phyloP scores from a whole-genome alignment of 2,329 filamentous ascomycete genomes.

The Aspergillus arachidicola region DNA sequence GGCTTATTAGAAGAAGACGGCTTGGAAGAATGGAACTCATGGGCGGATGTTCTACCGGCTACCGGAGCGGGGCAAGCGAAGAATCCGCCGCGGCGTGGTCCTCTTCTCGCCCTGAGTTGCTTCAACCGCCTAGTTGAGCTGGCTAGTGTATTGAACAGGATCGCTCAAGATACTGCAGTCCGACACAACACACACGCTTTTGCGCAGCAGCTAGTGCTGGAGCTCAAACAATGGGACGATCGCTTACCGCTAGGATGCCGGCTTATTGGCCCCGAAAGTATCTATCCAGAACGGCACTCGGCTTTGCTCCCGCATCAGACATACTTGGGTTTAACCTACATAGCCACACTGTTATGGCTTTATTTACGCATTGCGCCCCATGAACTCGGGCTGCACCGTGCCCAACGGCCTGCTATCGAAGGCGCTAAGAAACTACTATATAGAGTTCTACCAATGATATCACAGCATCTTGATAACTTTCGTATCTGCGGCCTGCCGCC shows the following conservation, averaged over 20 bases:
- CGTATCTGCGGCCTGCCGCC: slow-evolving; percentile 39
- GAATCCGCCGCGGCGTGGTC: slow-evolving; percentile 37
- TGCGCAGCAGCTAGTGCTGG: slow-evolving; percentile 38
- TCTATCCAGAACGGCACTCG: slow-evolving; percentile 39
- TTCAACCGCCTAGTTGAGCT: slow-evolving; percentile 55
- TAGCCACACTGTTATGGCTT: slow-evolving; percentile 40
- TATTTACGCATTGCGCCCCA: slow-evolving; percentile 36
- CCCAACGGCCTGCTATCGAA: slow-evolving; percentile 36
- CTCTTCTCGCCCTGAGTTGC: slow-evolving; percentile 52
- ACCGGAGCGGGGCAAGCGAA: slow-evolving; percentile 30
- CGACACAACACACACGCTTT: slow-evolving; percentile 33
- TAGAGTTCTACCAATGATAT: slow-evolving; percentile 36
- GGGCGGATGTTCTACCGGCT: slow-evolving; percentile 55
- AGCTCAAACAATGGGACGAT: slow-evolving; percentile 42
- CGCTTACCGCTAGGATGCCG: slow-evolving; percentile 39
- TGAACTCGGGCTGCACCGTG: slow-evolving; percentile 33
- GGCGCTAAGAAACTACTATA: slow-evolving; percentile 42
- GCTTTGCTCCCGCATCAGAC: slow-evolving; percentile 43
- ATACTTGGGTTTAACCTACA: slow-evolving; percentile 40
- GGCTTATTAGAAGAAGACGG: slow-evolving; percentile 65
- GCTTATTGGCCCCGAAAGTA: slow-evolving; percentile 39
- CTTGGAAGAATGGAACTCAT: slow-evolving; percentile 74
- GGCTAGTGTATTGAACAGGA: slow-evolving; percentile 39
- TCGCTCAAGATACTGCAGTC: slow-evolving; percentile 32
- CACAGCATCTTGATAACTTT: slow-evolving; percentile 43